phyloP scores from a whole-genome alignment of 2,329 filamentous ascomycete species.

The Amauroascus niger region DNA sequence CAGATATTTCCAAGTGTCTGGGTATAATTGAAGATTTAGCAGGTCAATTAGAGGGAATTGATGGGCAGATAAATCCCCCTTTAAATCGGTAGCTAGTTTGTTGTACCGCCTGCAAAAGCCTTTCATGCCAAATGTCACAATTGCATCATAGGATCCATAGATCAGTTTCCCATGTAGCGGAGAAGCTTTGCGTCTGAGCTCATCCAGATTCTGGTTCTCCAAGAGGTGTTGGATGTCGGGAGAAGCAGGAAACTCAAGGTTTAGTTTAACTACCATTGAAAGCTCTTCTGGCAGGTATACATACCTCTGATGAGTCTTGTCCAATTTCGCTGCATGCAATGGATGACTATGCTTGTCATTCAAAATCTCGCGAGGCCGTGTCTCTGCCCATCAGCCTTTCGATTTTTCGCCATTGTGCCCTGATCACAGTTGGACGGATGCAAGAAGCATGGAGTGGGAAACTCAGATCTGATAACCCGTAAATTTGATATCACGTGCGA shows the following conservation, averaged over 20 bases:
- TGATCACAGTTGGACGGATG: too few relatives aligned
- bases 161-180: not conserved
- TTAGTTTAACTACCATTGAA: too few relatives aligned
- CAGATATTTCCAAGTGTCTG: not conserved
- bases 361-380: too few relatives aligned
- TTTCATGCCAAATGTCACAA: not conserved
- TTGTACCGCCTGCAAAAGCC: not conserved
- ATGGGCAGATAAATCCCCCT: not conserved
- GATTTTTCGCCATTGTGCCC: too few relatives aligned
- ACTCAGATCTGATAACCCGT: too few relatives aligned
- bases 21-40: not conserved
- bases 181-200: not conserved
- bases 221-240: not conserved
- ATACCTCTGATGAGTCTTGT: too few relatives aligned
- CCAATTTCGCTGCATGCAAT: too few relatives aligned
- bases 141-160: slow-evolving; percentile 7
- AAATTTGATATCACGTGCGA: too few relatives aligned
- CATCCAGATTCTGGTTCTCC: not conserved
- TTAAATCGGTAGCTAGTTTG: not conserved
- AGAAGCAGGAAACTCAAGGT: not conserved
- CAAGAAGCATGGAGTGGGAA: too few relatives aligned
- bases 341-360: too few relatives aligned
- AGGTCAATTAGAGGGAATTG: not conserved
- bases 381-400: too few relatives aligned
- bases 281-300: too few relatives aligned